phyloP scores from a whole-genome alignment of 371 early-diverging fungal genomes.

The Nematocida ironsii region DNA sequence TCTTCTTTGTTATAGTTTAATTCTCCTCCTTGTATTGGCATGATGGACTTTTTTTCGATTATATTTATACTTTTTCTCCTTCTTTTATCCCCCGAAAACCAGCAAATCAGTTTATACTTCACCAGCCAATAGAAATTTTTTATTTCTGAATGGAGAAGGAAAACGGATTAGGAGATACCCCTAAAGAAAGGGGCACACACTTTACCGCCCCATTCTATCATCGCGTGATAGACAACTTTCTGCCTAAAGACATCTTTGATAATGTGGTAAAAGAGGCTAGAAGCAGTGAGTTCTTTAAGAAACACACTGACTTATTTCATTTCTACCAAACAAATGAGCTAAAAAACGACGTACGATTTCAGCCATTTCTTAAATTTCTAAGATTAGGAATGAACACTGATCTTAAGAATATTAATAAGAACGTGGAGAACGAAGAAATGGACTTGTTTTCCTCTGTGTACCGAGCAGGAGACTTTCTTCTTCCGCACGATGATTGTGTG shows the following conservation, averaged over 20 bases:
- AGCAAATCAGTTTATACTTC: slow-evolving; percentile 24
- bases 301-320: slow-evolving; percentile 67
- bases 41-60: background rate
- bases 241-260: slow-evolving; percentile 29
- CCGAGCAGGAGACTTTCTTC: slow-evolving; percentile 64
- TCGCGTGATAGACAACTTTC: slow-evolving; percentile 52
- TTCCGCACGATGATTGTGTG: slow-evolving; percentile 70
- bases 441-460: slow-evolving; percentile 69
- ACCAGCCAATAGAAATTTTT: background rate
- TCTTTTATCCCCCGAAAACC: background rate
- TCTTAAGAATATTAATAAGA: slow-evolving; percentile 18
- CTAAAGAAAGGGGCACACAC: background rate
- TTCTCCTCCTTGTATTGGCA: slow-evolving; percentile 62
- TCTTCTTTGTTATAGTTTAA: slow-evolving; percentile 53
- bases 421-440: slow-evolving; percentile 29
- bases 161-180: slow-evolving; percentile 1
- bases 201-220: slow-evolving; percentile 43
- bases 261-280: slow-evolving; percentile 8
- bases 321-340: slow-evolving; percentile 69
- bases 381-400: slow-evolving; percentile 12
- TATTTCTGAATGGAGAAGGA: background rate
- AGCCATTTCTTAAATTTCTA: slow-evolving; percentile 59
- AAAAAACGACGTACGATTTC: slow-evolving; percentile 31
- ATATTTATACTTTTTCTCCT: slow-evolving; percentile 58
- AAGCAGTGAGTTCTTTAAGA: slow-evolving; percentile 38